Evolutionary conservation across 805 yeast species (phyloP).

Genomic region (Lipomyces mesembrius): DNA sequence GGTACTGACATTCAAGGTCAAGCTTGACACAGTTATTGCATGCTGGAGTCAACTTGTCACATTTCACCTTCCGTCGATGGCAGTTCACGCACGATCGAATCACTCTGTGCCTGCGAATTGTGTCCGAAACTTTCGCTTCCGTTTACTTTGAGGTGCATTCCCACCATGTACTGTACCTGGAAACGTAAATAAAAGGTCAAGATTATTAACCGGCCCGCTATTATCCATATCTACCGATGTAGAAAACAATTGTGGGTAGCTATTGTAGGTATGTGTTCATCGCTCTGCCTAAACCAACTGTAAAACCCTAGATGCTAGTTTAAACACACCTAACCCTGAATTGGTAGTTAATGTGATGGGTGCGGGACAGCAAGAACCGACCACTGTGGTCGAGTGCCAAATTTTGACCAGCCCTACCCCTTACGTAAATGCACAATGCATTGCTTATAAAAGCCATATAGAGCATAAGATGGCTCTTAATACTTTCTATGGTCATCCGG

Average conservation of each 20-base stretch:
- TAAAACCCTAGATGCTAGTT: no score
- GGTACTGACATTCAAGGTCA: constrained; percentile 23
- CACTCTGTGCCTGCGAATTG: constrained; percentile 19
- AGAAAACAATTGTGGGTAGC: neutral
- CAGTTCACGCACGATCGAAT: constrained; percentile 23
- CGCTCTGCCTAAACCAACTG: no score
- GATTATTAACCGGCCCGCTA: neutral
- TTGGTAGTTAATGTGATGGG: no score
- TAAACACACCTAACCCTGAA: no score
- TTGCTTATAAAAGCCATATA: no score
- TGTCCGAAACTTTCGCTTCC: constrained; percentile 10
- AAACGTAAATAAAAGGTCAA: neutral
- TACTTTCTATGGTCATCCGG: no score
- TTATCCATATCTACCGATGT: neutral
- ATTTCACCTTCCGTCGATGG: constrained; percentile 31
- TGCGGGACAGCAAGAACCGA: no score
- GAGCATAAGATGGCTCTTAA: no score
- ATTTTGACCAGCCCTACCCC: no score
- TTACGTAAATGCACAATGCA: no score
- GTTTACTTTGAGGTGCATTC: neutral
- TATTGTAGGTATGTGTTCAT: no score
- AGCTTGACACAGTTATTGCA: constrained; percentile 24
- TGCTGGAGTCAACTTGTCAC: constrained; percentile 22
- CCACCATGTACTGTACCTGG: neutral
- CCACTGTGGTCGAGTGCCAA: no score